Percentiles rank a stretch among this genome's conserved stretches.
These are phyloP conservation scores for Lachancea fermentati DNA, from an alignment of 805 yeast species.

Conservation along the genomic window DNA sequence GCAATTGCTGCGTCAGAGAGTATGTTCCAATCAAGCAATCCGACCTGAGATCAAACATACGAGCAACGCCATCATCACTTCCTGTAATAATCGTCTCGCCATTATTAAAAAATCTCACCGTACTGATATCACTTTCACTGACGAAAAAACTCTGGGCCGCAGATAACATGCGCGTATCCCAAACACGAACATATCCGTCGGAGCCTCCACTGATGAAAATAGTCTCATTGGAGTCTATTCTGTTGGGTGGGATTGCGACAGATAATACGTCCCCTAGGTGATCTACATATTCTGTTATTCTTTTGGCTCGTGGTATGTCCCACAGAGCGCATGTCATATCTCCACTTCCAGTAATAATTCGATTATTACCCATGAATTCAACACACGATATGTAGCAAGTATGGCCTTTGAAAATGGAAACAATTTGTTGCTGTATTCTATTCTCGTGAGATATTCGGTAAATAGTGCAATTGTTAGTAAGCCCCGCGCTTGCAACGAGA, in stretches of 20 bases:
- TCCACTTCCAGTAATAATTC: conserved; percentile 67
- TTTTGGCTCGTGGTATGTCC: conserved; percentile 64
- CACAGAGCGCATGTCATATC: conserved; percentile 76
- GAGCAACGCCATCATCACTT: conserved; percentile 67
- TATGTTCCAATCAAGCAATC: conserved; percentile 63
- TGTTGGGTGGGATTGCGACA: conserved; percentile 33
- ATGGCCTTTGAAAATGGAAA: conserved; percentile 69
- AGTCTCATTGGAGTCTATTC: conserved; percentile 19
- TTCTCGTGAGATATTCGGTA: conserved; percentile 42
- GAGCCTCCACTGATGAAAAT: conserved; percentile 59
- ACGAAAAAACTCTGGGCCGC: conserved; percentile 48
- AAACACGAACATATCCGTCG: conserved; percentile 60
- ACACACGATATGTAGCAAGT: conserved; percentile 74
- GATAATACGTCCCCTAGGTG: conserved; percentile 70
- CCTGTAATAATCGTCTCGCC: conserved; percentile 70
- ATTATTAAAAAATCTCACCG: conserved; percentile 59
- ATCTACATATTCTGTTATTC: conserved; percentile 50
- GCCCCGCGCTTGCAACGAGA: conserved; percentile 73
- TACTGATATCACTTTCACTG: conserved; percentile 59
- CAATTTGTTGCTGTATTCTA: conserved; percentile 38
- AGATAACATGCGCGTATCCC: conserved; percentile 55
- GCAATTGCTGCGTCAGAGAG: conserved; percentile 24
- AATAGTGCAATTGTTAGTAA: conserved; percentile 72
- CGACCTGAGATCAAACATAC: conserved; percentile 69
- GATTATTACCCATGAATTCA: conserved; percentile 54